These are phyloP conservation scores for Zygnema cylindricum DNA, from an alignment of 139 green algal species.

Conservation along the genomic window DNA sequence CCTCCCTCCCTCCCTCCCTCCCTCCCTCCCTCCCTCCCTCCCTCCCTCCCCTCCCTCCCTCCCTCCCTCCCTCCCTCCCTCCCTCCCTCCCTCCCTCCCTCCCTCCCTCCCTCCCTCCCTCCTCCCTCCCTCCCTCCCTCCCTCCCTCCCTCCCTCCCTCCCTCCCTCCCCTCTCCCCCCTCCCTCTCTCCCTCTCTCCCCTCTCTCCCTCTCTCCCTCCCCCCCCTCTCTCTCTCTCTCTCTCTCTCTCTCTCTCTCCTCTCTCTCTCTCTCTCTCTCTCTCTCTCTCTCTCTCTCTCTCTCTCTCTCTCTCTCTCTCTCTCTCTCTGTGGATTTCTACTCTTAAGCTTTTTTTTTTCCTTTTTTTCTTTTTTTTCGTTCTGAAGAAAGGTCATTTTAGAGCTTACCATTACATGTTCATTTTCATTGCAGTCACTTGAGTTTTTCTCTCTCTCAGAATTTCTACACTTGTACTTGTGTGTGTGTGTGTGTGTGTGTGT, in stretches of 20 bases:
- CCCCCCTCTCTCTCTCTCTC: constrained; percentile 1
- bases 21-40: neutral
- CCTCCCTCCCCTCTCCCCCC: neutral
- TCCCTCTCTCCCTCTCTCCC: neutral
- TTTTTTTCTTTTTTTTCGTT: no score
- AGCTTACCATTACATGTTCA: no score
- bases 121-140: neutral
- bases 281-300: neutral
- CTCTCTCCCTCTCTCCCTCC: neutral
- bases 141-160: neutral
- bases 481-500: no score
- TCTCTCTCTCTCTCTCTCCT: neutral
- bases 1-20: neutral
- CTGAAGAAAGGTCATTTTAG: no score
- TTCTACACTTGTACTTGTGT: no score
- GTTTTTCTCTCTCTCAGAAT: no score
- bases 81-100: neutral
- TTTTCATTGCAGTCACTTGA: no score
- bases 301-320: neutral
- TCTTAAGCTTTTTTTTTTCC: no score
- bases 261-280: neutral
- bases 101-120: neutral
- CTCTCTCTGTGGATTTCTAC: no score
- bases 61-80: neutral
- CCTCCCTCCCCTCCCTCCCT: no score